Evolutionary conservation across 1,284 basidiomycete genomes (phyloP).

Genomic region (Irpex sp.): DNA sequence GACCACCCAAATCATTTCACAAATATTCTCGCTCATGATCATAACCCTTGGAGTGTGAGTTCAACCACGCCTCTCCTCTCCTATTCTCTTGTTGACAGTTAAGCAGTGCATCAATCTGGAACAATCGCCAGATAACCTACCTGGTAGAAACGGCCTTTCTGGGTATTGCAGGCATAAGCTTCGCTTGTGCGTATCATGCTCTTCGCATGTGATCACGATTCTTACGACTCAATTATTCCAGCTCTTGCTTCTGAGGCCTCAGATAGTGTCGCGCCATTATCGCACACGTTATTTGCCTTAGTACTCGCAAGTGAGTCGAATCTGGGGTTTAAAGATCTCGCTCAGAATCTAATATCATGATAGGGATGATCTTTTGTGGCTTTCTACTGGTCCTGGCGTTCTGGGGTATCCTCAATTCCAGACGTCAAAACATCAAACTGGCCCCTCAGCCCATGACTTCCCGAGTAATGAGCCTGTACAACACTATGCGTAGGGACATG

Average conservation of each 20-base stretch:
- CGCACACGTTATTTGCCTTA: background rate
- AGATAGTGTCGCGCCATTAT: background rate
- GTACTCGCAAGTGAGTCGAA: background rate
- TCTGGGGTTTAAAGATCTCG: no score
- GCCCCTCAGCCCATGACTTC: background rate
- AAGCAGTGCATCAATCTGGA: background rate
- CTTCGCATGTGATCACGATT: background rate
- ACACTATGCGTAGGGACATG: background rate
- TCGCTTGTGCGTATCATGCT: background rate
- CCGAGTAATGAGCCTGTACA: background rate
- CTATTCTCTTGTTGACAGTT: background rate
- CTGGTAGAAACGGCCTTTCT: background rate
- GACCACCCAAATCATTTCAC: background rate
- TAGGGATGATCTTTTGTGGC: background rate
- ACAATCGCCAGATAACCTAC: background rate
- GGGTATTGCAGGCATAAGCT: background rate
- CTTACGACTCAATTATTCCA: background rate
- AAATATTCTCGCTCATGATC: constrained; percentile 1
- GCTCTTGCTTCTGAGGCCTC: background rate
- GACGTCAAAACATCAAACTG: background rate
- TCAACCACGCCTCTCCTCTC: background rate
- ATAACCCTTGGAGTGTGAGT: background rate
- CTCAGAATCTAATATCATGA: background rate
- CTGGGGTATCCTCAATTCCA: background rate
- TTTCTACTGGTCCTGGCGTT: background rate